phyloP scores from a whole-genome alignment of 2,329 filamentous ascomycete genomes.

The Malbranchea zuffiana region DNA sequence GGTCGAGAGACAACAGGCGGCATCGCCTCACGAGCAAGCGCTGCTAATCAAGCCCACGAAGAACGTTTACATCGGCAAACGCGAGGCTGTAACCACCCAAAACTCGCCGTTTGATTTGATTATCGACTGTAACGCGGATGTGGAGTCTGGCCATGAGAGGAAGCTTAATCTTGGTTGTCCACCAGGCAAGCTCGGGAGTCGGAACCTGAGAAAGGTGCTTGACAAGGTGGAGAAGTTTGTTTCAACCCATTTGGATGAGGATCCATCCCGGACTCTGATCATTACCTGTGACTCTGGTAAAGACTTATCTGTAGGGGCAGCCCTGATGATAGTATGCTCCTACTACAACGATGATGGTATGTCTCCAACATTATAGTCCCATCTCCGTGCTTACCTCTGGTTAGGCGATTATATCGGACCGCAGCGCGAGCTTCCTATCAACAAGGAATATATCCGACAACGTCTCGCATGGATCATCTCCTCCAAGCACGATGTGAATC shows the following conservation, averaged over 20 bases:
- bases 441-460: slow-evolving; percentile 66
- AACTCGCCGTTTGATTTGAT: slow-evolving; percentile 37
- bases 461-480: slow-evolving; percentile 74
- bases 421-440: slow-evolving; percentile 35
- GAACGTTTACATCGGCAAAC: slow-evolving; percentile 26
- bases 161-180: slow-evolving; percentile 51
- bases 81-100: slow-evolving; percentile 23
- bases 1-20: slow-evolving; percentile 22
- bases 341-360: slow-evolving; percentile 56
- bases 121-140: slow-evolving; percentile 30
- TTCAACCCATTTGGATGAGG: slow-evolving; percentile 22
- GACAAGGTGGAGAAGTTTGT: slow-evolving; percentile 51
- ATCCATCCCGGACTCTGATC: slow-evolving; percentile 34
- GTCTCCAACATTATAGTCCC: slow-evolving; percentile 8
- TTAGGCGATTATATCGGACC: slow-evolving; percentile 25
- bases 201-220: slow-evolving; percentile 66
- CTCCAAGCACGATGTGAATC: slow-evolving; percentile 67
- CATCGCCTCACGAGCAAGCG: slow-evolving; percentile 17
- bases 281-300: slow-evolving; percentile 66
- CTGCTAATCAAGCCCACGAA: slow-evolving; percentile 30
- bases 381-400: not conserved
- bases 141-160: slow-evolving; percentile 21
- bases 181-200: slow-evolving; percentile 65
- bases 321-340: slow-evolving; percentile 64
- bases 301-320: slow-evolving; percentile 68